phyloP scores from a whole-genome alignment of 2,329 filamentous ascomycete genomes.

The Tolypocladium tropicale region DNA sequence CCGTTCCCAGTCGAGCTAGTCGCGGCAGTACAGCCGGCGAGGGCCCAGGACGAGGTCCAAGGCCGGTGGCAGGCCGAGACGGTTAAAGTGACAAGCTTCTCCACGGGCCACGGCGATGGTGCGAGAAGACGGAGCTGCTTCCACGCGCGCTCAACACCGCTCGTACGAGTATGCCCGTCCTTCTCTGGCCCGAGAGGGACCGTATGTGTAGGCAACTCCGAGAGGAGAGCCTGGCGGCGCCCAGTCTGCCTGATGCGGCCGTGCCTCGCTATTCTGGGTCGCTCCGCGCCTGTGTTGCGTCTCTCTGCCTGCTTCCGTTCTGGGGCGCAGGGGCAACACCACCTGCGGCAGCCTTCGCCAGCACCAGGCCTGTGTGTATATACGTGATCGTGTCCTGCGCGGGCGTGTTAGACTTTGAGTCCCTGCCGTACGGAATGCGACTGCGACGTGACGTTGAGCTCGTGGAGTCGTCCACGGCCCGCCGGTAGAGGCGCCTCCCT shows the following conservation, averaged over 20 bases:
- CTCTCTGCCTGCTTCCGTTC: not conserved
- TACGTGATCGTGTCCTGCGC: not conserved
- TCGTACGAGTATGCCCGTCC: too few relatives aligned
- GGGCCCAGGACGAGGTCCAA: not conserved
- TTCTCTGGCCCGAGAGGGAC: not conserved
- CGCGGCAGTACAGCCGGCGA: not conserved
- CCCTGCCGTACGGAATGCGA: not conserved
- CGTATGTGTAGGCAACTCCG: not conserved
- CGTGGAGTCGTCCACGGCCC: not conserved
- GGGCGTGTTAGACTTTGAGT: not conserved
- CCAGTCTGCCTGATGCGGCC: not conserved
- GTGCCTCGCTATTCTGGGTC: not conserved
- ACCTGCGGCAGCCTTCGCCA: not conserved
- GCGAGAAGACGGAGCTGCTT: not conserved
- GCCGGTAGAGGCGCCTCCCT: not conserved
- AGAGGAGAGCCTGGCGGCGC: not conserved
- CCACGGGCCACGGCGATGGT: not conserved
- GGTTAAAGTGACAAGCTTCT: not conserved
- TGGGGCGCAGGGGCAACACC: not conserved
- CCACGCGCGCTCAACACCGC: too few relatives aligned
- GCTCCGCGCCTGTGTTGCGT: not conserved
- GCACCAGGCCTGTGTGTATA: not conserved
- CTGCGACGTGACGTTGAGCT: not conserved
- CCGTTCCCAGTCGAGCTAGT: slow-evolving; percentile 20
- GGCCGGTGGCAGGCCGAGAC: not conserved